These are phyloP conservation scores for Magnusiomyces sp. DNA, from an alignment of 1,139 yeast genomes.

Conservation along the genomic window DNA sequence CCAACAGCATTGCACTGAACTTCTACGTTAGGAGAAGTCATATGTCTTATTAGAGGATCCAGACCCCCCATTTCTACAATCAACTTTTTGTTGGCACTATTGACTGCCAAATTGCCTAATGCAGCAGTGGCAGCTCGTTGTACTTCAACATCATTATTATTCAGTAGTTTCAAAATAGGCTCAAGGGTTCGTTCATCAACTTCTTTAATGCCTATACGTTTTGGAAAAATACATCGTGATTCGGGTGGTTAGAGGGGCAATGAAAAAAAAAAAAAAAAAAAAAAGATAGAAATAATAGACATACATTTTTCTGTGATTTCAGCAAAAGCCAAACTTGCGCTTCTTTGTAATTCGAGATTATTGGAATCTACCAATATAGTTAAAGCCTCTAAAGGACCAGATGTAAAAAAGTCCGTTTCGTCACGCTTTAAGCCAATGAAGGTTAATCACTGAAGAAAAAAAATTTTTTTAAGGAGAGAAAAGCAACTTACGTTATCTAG, in stretches of 20 bases:
- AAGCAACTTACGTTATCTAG: conserved; percentile 62
- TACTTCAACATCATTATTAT: conserved; percentile 84
- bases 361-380: conserved; percentile 92
- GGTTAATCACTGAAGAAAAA: not conserved
- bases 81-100: conserved; percentile 83
- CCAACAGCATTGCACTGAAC: conserved; percentile 99
- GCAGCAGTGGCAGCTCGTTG: conserved; percentile 99
- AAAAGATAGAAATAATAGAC: not conserved
- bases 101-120: conserved; percentile 90
- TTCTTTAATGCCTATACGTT: conserved; percentile 43
- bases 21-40: conserved; percentile 95
- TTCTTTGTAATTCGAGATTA: conserved; percentile 87
- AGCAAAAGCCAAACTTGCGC: conserved; percentile 97
- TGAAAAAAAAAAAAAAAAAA: not conserved
- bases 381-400: conserved; percentile 75
- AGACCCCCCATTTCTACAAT: conserved; percentile 98
- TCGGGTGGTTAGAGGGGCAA: not conserved
- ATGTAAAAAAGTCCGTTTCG: conserved; percentile 76
- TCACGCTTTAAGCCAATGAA: conserved; percentile 32
- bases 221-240: not conserved
- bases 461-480: conserved; percentile 3
- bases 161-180: conserved; percentile 81
- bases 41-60: conserved; percentile 91
- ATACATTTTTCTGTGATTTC: conserved; percentile 82
- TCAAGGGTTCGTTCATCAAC: conserved; percentile 87